Evolutionary conservation across 805 yeast species (phyloP).

Genomic region (Lipomyces lipofer): DNA sequence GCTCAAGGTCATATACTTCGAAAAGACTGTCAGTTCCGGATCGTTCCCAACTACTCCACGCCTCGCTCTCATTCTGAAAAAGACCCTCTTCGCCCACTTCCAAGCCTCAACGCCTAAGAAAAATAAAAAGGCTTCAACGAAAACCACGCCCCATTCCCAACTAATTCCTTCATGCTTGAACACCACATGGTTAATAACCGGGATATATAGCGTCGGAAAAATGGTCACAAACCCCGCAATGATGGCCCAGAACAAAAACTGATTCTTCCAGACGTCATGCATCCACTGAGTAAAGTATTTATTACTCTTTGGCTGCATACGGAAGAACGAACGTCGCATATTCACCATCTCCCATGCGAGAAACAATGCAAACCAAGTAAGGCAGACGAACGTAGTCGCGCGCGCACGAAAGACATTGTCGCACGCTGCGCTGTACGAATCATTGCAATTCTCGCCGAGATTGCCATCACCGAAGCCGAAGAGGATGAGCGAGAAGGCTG

Average conservation of each 20-base stretch:
- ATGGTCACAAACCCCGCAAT: conserved; percentile 66
- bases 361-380: conserved; percentile 82
- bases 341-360: conserved; percentile 85
- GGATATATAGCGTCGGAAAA: conserved; percentile 83
- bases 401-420: conserved; percentile 67
- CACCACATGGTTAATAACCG: conserved; percentile 76
- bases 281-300: conserved; percentile 32
- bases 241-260: conserved; percentile 79
- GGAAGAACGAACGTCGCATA: conserved; percentile 66
- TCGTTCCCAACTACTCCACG: not conserved
- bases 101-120: conserved; percentile 62
- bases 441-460: conserved; percentile 66
- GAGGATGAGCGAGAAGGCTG: conserved; percentile 62
- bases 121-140: conserved; percentile 58
- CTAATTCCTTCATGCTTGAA: conserved; percentile 70
- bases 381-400: conserved; percentile 70
- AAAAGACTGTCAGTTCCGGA: not conserved
- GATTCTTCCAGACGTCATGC: conserved; percentile 69
- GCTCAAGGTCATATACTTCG: not conserved
- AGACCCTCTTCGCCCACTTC: conserved; percentile 60
- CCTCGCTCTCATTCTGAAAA: not conserved
- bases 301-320: conserved; percentile 44
- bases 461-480: conserved; percentile 66
- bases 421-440: conserved; percentile 50
- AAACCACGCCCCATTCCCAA: conserved; percentile 76